These are phyloP conservation scores for Raphanus raphanistrum DNA, from an alignment of 345 rosid species.

Conservation along the genomic window DNA sequence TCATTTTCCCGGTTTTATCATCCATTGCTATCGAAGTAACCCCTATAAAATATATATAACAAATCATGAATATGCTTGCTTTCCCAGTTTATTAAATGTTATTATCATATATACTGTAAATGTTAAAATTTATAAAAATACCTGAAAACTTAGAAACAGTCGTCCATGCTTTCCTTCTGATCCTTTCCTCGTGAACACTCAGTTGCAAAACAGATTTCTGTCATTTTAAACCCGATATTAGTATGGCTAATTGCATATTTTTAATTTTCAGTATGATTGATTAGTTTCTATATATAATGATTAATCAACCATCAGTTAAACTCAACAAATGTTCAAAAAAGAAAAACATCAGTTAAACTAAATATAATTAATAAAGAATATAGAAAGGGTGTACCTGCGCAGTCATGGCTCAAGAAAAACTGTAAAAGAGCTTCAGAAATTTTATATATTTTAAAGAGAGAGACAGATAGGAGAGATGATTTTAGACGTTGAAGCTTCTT, in stretches of 20 bases:
- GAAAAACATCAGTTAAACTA: not conserved
- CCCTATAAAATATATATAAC: conserved; percentile 20
- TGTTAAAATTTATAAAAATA: conserved; percentile 12
- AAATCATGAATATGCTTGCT: not conserved
- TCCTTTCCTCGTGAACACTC: conserved; percentile 42
- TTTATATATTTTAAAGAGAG: not conserved
- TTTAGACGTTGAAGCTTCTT: conserved; percentile 11
- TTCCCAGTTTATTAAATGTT: not conserved
- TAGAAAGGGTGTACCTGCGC: conserved; percentile 10
- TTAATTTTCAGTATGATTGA: not conserved
- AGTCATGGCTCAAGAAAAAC: conserved; percentile 17
- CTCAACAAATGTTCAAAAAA: too few species aligned
- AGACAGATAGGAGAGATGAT: not conserved
- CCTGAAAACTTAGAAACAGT: conserved; percentile 54
- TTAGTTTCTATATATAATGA: not conserved
- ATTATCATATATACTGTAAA: not conserved
- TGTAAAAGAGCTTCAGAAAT: conserved; percentile 4
- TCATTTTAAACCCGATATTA: not conserved
- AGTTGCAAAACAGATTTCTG: conserved; percentile 68
- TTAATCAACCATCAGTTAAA: not conserved
- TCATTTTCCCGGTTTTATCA: conserved; percentile 60
- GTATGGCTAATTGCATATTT: not conserved
- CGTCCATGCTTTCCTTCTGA: conserved; percentile 53
- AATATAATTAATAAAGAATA: not conserved
- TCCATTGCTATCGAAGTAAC: conserved; percentile 56